Evolutionary conservation across 306 rosid genomes (phyloP).

Genomic region (Ammopiptanthus mongolicus): DNA sequence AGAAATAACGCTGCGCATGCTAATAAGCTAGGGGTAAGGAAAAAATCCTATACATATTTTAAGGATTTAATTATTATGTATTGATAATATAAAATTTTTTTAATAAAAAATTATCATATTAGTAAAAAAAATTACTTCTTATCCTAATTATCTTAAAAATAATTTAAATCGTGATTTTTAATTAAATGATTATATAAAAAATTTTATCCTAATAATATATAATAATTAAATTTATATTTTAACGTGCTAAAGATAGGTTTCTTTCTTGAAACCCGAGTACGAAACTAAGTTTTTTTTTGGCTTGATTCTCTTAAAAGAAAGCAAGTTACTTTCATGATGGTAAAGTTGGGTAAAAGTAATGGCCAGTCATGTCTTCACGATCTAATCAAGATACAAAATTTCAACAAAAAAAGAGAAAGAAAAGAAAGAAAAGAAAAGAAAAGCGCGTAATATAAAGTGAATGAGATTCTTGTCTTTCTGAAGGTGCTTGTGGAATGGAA

Average conservation of each 20-base stretch:
- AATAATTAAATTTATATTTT: too few relatives aligned
- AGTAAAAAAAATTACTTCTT: too few relatives aligned
- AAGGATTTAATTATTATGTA: too few relatives aligned
- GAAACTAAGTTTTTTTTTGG: constrained; percentile 11
- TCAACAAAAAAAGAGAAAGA: too few relatives aligned
- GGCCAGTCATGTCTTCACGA: constrained; percentile 15
- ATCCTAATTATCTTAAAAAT: too few relatives aligned
- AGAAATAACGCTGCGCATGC: not conserved
- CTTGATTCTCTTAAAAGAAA: constrained; percentile 35
- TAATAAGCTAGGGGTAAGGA: not conserved
- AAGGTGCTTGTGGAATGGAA: constrained; percentile 49
- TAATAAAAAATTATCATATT: too few relatives aligned
- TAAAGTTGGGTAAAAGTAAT: constrained; percentile 27
- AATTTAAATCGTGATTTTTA: too few relatives aligned
- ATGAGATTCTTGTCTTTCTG: constrained; percentile 37
- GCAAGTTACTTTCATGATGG: constrained; percentile 19
- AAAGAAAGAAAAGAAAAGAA: too few relatives aligned
- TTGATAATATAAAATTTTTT: too few relatives aligned
- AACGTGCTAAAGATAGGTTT: not conserved
- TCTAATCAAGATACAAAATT: constrained; percentile 34
- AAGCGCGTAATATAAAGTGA: constrained; percentile 40
- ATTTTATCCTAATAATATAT: too few relatives aligned
- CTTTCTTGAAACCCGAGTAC: constrained; percentile 12
- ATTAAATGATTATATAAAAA: too few relatives aligned
- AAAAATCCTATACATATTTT: not conserved